These are phyloP conservation scores for Lactifluus piperatus DNA, from an alignment of 768 basidiomycete genomes.

Conservation along the genomic window DNA sequence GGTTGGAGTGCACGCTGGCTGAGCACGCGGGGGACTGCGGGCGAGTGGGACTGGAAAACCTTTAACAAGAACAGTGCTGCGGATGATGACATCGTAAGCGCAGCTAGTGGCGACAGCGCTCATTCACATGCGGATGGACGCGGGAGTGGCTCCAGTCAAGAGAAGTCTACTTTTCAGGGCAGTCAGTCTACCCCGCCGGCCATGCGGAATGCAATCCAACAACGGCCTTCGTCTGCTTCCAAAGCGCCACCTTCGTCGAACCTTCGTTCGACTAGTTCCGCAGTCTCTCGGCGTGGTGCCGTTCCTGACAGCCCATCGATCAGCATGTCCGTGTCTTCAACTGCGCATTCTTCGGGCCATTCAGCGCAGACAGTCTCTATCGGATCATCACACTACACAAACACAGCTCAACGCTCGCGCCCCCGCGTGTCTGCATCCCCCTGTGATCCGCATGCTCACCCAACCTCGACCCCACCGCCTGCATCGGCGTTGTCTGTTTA, in stretches of 20 bases:
- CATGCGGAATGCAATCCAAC: slow-evolving; percentile 2
- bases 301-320: slow-evolving; percentile 6
- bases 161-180: slow-evolving; percentile 16
- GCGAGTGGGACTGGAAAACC: slow-evolving; percentile 67
- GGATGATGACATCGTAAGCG: slow-evolving; percentile 40
- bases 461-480: slow-evolving; percentile 49
- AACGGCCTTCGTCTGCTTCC: slow-evolving; percentile 5
- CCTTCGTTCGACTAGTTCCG: slow-evolving; percentile 6
- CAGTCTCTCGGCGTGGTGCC: slow-evolving; percentile 7
- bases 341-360: slow-evolving; percentile 10
- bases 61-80: slow-evolving; percentile 32
- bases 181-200: background rate
- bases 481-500: slow-evolving; percentile 71
- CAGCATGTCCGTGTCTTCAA: background rate
- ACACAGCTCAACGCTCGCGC: slow-evolving; percentile 39
- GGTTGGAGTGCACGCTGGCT: slow-evolving; percentile 59
- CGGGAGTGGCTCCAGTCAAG: slow-evolving; percentile 15
- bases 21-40: slow-evolving; percentile 31
- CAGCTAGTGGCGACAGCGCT: slow-evolving; percentile 44
- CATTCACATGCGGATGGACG: slow-evolving; percentile 19
- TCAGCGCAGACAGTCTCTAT: slow-evolving; percentile 35
- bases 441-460: slow-evolving; percentile 66
- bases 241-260: slow-evolving; percentile 10
- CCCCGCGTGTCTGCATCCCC: slow-evolving; percentile 26
- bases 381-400: slow-evolving; percentile 37